Percentiles rank a stretch among this genome's conserved stretches.
phyloP scores from a whole-genome alignment of 2,329 filamentous ascomycete species.

The Grosmannia clavigera region DNA sequence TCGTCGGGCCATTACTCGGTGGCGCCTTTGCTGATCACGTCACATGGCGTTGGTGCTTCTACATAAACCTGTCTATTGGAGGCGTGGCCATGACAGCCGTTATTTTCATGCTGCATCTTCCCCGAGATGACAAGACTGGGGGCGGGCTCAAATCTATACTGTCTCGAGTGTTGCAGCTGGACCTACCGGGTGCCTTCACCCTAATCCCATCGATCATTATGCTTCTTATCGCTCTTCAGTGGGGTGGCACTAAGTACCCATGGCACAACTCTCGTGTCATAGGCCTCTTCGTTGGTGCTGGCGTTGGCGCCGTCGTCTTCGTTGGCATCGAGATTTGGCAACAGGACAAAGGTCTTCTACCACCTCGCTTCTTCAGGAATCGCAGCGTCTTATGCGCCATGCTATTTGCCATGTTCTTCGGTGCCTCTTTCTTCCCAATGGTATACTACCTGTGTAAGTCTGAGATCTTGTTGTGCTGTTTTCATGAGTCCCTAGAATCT shows the following conservation, averaged over 20 bases:
- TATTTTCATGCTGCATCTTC: constrained; percentile 16
- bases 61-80: constrained; percentile 27
- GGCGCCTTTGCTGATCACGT: constrained; percentile 22
- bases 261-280: constrained; percentile 29
- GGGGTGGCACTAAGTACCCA: constrained; percentile 24
- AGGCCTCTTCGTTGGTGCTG: constrained; percentile 25
- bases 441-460: too few relatives aligned
- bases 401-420: too few relatives aligned
- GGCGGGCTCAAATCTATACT: too few relatives aligned
- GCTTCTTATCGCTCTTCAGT: constrained; percentile 32
- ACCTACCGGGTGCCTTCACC: constrained; percentile 25
- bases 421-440: too few relatives aligned
- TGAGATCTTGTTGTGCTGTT: too few relatives aligned
- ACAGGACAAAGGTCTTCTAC: too few relatives aligned
- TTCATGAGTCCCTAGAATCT: too few relatives aligned
- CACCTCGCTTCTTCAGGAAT: too few relatives aligned
- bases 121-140: constrained; percentile 15
- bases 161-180: constrained; percentile 17
- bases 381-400: too few relatives aligned
- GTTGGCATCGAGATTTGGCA: too few relatives aligned
- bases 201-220: constrained; percentile 27
- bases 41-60: constrained; percentile 22
- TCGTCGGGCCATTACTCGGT: constrained; percentile 34
- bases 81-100: constrained; percentile 16
- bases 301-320: not conserved